These are phyloP conservation scores for Cryphonectria carpinicola DNA, from an alignment of 2,329 filamentous ascomycete species.

Conservation along the genomic window DNA sequence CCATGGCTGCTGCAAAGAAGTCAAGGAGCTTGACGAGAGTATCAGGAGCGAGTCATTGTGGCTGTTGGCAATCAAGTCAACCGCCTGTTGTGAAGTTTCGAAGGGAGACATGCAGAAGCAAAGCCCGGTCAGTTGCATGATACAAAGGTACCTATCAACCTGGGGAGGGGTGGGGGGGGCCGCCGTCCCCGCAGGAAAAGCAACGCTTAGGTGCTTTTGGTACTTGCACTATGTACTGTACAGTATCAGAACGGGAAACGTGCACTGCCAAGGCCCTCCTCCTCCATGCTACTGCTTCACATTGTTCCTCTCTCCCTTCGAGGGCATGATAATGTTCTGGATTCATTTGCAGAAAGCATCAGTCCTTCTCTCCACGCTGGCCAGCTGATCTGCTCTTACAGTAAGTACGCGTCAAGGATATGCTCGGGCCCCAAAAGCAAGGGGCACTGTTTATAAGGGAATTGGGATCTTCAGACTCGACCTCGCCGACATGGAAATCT, in stretches of 20 bases:
- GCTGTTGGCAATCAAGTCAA: slow-evolving; percentile 24
- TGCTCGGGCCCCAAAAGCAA: neutral
- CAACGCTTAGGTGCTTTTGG: neutral
- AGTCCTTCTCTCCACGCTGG: neutral
- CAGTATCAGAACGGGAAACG: neutral
- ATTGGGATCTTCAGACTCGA: slow-evolving; percentile 27
- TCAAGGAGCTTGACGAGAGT: neutral
- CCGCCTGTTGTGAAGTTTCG: slow-evolving; percentile 22
- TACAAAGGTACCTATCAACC: neutral
- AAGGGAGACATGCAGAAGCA: neutral
- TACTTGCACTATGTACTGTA: neutral
- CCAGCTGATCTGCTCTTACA: neutral
- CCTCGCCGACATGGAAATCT: slow-evolving; percentile 19
- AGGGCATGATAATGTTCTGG: neutral
- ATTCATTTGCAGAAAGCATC: neutral
- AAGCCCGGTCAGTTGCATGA: neutral
- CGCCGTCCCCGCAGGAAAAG: slow-evolving; percentile 5
- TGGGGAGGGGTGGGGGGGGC: neutral
- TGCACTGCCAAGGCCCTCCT: neutral
- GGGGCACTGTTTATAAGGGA: neutral
- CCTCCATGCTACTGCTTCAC: neutral
- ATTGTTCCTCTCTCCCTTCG: slow-evolving; percentile 11
- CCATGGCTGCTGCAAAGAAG: slow-evolving; percentile 33
- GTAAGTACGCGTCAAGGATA: neutral
- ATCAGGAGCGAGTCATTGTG: neutral